These are phyloP conservation scores for Paraurostyla sp. DNA, from an alignment of 73 alveolate genomes.

Conservation along the genomic window DNA sequence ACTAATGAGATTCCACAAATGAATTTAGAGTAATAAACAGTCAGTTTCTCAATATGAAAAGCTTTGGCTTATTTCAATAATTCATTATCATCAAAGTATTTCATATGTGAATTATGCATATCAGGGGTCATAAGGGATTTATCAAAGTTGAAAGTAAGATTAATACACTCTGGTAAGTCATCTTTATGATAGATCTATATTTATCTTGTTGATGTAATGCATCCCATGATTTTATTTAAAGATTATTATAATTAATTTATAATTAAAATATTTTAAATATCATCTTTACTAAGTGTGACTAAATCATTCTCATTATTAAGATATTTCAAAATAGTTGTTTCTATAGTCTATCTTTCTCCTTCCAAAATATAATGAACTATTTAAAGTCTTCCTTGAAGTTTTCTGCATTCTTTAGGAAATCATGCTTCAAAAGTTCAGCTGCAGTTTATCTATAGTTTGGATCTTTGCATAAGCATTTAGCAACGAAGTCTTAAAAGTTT, in stretches of 20 bases:
- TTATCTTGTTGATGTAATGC: conserved; percentile 32
- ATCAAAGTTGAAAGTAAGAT: conserved; percentile 59
- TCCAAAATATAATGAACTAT: conserved; percentile 32
- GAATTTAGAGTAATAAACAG: conserved; percentile 13
- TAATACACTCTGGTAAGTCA: conserved; percentile 64
- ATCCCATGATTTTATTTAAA: conserved; percentile 14
- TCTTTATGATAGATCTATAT: conserved; percentile 45
- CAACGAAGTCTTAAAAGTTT: conserved; percentile 56
- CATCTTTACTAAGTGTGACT: no score
- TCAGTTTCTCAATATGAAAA: conserved; percentile 57
- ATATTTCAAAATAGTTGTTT: conserved; percentile 38
- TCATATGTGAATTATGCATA: not conserved
- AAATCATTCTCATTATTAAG: no score
- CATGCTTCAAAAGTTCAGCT: conserved; percentile 42
- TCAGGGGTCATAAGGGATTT: conserved; percentile 14
- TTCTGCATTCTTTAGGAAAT: conserved; percentile 48
- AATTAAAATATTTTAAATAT: no score
- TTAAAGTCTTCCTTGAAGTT: conserved; percentile 53
- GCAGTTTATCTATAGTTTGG: conserved; percentile 47
- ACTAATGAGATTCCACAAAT: conserved; percentile 37
- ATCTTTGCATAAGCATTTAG: conserved; percentile 50
- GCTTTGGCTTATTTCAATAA: conserved; percentile 30
- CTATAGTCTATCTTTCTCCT: conserved; percentile 49
- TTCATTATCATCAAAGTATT: conserved; percentile 51
- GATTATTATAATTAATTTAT: not conserved